Evolutionary conservation across 2,329 filamentous ascomycete genomes (phyloP), one percentile per base, ranked within the genome.

Genomic region (Leptographium radiaticola): DNA sequence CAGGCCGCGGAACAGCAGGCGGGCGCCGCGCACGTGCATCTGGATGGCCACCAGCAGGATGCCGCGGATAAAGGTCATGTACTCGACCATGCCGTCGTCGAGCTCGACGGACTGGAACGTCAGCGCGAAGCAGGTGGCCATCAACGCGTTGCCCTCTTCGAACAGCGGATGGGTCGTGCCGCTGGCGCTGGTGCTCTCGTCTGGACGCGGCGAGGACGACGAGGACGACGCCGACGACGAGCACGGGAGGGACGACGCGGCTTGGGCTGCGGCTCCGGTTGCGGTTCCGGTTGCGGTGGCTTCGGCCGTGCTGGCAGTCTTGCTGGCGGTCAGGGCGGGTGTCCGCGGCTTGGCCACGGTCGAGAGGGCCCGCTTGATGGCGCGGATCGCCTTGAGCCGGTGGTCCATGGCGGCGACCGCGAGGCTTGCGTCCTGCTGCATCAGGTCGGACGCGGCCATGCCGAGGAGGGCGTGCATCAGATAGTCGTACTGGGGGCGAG

Each of bases 391-490:
- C 55, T 83, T 78, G 52, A 84, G 68, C 20, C 83, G 79, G 64
- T 87, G 83, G 39, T 70, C 70, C 68, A 86, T 78, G 44, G 83
- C 82, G 34, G 76, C 73, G 15, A 75, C 69, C 15, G 75, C 65
- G 18, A 86, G 73, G 56, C 71, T 72, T 2, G 72, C 64, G 55
- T 77, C 78, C 0, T 70, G 65, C 5, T 68, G 67, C 59, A 76
- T 73, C 6, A 87, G 72, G 58, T 86, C 80, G 0, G 83, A 86
- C 36, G 84, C 84, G 1, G 83, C 74, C 56, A 85, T 74, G 13
- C 81, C 82, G 0, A 86, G 73, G 51, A 87, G 81, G 6, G 83
- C 80, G 63, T 87, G 83, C 77, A 87, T 85, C 11, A 86, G 71
- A 56, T 80, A 84, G 54, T 83, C 79, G 59, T 84, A 75, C 75